phyloP scores from a whole-genome alignment of 1,284 basidiomycete genomes.

The Ustilago curta region DNA sequence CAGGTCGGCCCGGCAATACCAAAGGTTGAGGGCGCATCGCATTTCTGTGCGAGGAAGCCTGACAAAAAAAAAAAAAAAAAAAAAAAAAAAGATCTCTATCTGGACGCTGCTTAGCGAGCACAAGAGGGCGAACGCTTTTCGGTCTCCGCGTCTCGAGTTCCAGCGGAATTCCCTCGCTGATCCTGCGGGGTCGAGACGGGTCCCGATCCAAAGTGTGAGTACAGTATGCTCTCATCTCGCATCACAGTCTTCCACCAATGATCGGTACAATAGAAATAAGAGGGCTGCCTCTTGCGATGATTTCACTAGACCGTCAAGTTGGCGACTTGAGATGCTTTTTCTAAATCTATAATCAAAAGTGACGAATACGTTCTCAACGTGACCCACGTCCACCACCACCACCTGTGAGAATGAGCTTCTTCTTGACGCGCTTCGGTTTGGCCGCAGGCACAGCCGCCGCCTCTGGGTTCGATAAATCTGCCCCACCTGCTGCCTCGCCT shows the following conservation, averaged over 20 bases:
- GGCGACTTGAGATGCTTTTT: not conserved
- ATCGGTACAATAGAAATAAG: not conserved
- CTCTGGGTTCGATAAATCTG: slow-evolving; percentile 1
- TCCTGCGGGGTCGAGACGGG: no score
- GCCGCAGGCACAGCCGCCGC: not conserved
- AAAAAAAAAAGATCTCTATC: no score
- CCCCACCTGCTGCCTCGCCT: not conserved
- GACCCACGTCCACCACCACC: slow-evolving; percentile 56
- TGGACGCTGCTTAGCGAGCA: no score
- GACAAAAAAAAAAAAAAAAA: no score
- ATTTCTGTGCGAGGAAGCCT: no score
- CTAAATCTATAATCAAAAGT: not conserved
- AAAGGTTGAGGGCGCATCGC: no score
- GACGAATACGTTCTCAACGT: slow-evolving; percentile 12
- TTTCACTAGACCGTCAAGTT: not conserved
- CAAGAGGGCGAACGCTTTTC: no score
- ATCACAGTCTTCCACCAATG: not conserved
- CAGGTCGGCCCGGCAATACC: no score
- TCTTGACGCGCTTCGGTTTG: slow-evolving; percentile 57
- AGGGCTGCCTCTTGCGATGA: not conserved
- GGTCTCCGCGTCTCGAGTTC: no score
- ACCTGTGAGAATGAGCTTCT: slow-evolving; percentile 65
- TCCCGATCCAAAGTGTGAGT: not conserved
- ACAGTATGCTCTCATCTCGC: not conserved
- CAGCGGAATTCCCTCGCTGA: no score